Base-by-base conservation (phyloP, 2,329 filamentous ascomycete species). In the Fusarium dimerum region DNA sequence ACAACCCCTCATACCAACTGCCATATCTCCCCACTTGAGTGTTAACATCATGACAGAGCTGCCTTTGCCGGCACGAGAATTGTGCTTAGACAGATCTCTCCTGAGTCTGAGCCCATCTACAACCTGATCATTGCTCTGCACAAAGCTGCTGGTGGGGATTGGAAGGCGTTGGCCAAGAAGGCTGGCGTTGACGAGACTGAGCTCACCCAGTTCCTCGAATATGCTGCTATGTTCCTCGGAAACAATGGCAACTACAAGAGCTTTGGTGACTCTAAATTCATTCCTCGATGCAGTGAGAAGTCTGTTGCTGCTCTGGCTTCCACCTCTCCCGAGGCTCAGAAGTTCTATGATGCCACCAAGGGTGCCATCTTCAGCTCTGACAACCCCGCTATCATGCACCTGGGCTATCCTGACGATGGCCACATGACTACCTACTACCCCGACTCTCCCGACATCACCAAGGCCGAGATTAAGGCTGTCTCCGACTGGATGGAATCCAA, bases 181-280 rank as follows among this genome's bases (percentile, higher is more conserved):
- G 84, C 86, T 16, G 79, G 80, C 32, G 78, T 92, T 45, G 81
- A 82, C 43, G 78, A 85, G 46, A 78, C 85, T 48, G 81, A 90
- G 49, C 68, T 91, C 43, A 79, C 80, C 15, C 77, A 80, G 54
- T 92, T 92, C 74, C 77, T 93, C 38, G 84, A 92, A 69, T 94
- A 93, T 70, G 80, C 88, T 8, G 84, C 83, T 30, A 88, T 90
- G 71, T 92, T 94, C 70, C 77, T 94, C 3, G 88, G 88, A 42
- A 94, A 93, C 68, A 80, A 80, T 56, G 89, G 90, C 57, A 94
- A 94, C 72, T 94, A 93, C 76, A 93, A 93, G 76, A 88, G 88
- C 62, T 93, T 92, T 65, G 90, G 90, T 41, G 89, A 94, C 71
- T 83, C 87, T 64, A 94, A 94, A 69, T 92, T 94, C 67, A 81